Evolutionary conservation across 2,329 filamentous ascomycete species (phyloP).

Genomic region (Aspergillus unguis): DNA sequence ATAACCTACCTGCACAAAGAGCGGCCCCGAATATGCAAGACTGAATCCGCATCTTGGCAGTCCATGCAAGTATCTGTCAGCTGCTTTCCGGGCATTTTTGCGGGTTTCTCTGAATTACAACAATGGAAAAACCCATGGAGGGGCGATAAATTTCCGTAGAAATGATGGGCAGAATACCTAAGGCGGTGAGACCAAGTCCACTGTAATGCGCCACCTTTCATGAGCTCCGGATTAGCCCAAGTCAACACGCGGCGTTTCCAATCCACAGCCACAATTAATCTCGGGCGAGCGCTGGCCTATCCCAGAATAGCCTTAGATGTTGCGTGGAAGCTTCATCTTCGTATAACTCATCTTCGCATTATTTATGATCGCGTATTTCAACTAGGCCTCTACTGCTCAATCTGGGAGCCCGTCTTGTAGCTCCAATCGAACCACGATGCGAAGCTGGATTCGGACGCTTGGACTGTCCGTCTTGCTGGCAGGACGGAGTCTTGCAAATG

Average conservation of each 20-base stretch:
- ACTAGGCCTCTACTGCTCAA: constrained; percentile 15
- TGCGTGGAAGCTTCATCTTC: not conserved
- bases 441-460: constrained; percentile 38
- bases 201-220: too few species aligned
- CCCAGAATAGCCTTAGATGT: constrained; percentile 3
- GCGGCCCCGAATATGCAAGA: constrained; percentile 56
- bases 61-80: constrained; percentile 49
- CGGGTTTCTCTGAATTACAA: not conserved
- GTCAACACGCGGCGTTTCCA: not conserved
- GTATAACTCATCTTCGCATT: not conserved
- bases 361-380: constrained; percentile 20
- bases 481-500: constrained; percentile 41
- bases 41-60: constrained; percentile 52
- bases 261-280: constrained; percentile 19
- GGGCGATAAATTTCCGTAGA: not conserved
- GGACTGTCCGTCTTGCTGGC: constrained; percentile 38
- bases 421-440: constrained; percentile 34
- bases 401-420: constrained; percentile 23
- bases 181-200: constrained; percentile 12
- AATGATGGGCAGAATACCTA: constrained; percentile 14
- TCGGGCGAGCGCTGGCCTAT: constrained; percentile 4
- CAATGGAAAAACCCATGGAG: not conserved
- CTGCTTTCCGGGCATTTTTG: constrained; percentile 34
- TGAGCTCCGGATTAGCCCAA: not conserved
- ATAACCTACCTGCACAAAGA: constrained; percentile 57